Conservation (phyloP, 495 filamentous ascomycete genomes). For the Haplographium delicatum region DNA sequence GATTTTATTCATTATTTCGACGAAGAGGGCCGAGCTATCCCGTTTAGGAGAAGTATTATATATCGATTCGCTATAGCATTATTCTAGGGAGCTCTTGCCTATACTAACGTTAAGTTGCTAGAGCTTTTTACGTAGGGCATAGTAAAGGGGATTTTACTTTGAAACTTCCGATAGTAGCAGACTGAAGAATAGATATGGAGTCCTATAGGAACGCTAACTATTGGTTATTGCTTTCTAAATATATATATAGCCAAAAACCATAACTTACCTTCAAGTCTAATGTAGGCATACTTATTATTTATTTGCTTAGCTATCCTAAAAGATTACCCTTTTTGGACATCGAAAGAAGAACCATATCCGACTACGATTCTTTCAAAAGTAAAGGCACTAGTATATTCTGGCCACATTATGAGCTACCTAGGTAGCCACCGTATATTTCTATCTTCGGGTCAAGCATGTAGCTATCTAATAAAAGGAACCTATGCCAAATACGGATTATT, state of each 20-base stretch:
- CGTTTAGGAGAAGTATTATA: conserved; percentile 70
- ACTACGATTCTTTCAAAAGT: conserved; percentile 45
- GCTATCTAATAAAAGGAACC: conserved; percentile 72
- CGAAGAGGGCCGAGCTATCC: conserved; percentile 52
- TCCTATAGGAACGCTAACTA: conserved; percentile 67
- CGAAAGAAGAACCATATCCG: conserved; percentile 56
- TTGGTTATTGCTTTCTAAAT: conserved; percentile 75
- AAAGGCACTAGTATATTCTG: conserved; percentile 56
- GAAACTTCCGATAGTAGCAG: conserved; percentile 75
- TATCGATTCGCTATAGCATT: conserved; percentile 79
- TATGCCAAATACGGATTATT: conserved; percentile 80
- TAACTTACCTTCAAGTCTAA: conserved; percentile 65
- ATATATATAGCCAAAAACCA: conserved; percentile 75
- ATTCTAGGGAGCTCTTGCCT: conserved; percentile 74
- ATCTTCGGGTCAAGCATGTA: conserved; percentile 69
- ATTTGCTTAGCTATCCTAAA: conserved; percentile 62
- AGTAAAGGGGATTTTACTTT: conserved; percentile 67
- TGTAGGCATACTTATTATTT: conserved; percentile 76
- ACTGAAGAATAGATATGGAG: conserved; percentile 68
- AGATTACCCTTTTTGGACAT: conserved; percentile 70
- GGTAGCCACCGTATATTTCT: conserved; percentile 51
- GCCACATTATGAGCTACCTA: conserved; percentile 57
- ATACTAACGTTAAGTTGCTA: conserved; percentile 66
- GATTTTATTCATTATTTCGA: conserved; percentile 76
- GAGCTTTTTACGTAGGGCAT: conserved; percentile 62